These are phyloP conservation scores for Teratosphaeria epicoccoides DNA, from an alignment of 2,329 filamentous ascomycete genomes.

Conservation along the genomic window DNA sequence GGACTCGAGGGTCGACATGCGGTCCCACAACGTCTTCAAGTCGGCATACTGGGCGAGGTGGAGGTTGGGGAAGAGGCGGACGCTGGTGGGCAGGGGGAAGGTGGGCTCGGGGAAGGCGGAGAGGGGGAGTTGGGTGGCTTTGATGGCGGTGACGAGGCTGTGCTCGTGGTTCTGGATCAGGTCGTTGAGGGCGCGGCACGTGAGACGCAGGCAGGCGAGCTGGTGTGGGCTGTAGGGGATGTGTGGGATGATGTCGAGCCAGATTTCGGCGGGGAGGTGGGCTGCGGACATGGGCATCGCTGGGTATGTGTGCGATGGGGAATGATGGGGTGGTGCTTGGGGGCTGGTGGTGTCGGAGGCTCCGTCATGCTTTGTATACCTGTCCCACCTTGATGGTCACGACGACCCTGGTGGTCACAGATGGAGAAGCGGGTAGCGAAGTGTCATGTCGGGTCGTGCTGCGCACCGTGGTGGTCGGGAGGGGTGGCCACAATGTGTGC, in stretches of 20 bases:
- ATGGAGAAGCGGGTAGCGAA: background rate
- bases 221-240: constrained; percentile 19
- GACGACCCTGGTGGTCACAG: background rate
- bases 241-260: constrained; percentile 23
- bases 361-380: background rate
- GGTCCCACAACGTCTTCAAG: constrained; percentile 11
- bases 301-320: background rate
- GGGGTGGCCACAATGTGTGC: too few relatives aligned
- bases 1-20: constrained; percentile 13
- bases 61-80: constrained; percentile 18
- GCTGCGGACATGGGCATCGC: background rate
- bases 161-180: constrained; percentile 21
- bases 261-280: constrained; percentile 19
- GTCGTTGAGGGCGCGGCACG: constrained; percentile 16
- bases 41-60: constrained; percentile 12
- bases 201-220: constrained; percentile 17
- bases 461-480: background rate
- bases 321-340: background rate
- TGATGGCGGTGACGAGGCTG: constrained; percentile 19
- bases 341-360: background rate
- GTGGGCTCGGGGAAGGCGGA: background rate
- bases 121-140: constrained; percentile 6
- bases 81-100: constrained; percentile 1
- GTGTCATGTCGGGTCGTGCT: background rate
- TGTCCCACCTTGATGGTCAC: background rate